These are phyloP conservation scores for Hemerocallis citrina DNA, from an alignment of 106 monocot genomes.

Conservation along the genomic window DNA sequence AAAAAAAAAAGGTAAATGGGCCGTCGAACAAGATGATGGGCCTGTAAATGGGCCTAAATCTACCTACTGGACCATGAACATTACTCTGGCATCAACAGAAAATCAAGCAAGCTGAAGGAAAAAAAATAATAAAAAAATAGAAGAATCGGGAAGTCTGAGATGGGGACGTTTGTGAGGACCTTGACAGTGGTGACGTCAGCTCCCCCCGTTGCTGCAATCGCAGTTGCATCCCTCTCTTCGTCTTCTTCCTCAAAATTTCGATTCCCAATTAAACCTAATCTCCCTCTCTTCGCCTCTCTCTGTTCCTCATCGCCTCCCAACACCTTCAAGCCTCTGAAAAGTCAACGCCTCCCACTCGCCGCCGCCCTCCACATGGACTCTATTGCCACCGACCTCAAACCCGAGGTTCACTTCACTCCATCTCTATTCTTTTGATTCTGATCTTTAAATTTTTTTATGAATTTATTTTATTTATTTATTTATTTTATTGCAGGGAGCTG, in stretches of 20 bases:
- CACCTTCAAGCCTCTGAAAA: neutral
- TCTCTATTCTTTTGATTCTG: neutral
- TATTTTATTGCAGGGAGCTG: neutral
- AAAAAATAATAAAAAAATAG: too few species aligned
- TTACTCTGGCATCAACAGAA: too few species aligned
- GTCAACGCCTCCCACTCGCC: neutral
- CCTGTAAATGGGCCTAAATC: too few species aligned
- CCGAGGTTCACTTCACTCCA: neutral
- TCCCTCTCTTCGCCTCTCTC: neutral
- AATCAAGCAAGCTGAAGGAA: too few species aligned
- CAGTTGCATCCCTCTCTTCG: neutral
- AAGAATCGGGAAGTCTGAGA: neutral
- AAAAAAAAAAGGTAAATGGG: too few species aligned
- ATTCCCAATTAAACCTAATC: neutral
- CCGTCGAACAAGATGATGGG: too few species aligned
- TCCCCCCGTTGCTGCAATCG: constrained; percentile 3
- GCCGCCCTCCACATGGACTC: constrained; percentile 4
- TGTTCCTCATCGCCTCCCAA: neutral
- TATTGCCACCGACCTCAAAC: neutral
- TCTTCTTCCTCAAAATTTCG: neutral
- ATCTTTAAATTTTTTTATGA: neutral
- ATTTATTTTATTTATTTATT: neutral
- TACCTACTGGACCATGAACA: too few species aligned
- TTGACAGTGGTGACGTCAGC: neutral
- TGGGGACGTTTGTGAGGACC: constrained; percentile 1